Percentiles rank a stretch among this genome's conserved stretches.
phyloP scores from a whole-genome alignment of 2,329 filamentous ascomycete genomes.

The Trichoderma sp. region DNA sequence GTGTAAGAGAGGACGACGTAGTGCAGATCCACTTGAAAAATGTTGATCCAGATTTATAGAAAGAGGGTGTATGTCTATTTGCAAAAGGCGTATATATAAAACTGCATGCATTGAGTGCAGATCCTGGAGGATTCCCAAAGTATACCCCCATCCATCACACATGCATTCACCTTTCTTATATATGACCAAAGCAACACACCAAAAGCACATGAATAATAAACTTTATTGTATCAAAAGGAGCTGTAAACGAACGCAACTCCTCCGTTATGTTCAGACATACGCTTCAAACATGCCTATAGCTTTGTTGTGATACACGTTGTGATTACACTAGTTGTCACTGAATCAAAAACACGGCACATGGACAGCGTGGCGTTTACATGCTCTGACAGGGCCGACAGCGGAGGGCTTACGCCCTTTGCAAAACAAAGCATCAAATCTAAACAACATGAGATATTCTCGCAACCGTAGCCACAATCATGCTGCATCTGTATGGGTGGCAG shows the following conservation, averaged over 20 bases:
- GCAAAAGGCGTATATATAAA: background rate
- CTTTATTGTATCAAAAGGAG: background rate
- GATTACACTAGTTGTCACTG: background rate
- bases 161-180: background rate
- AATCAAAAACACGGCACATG: background rate
- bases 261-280: background rate
- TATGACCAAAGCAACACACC: background rate
- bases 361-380: background rate
- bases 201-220: background rate
- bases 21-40: background rate
- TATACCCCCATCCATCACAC: no score
- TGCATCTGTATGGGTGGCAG: background rate
- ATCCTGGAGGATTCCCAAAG: background rate
- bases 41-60: background rate
- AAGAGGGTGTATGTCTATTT: background rate
- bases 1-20: background rate
- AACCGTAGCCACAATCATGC: background rate
- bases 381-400: background rate
- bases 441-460: background rate
- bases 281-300: background rate
- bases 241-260: background rate
- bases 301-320: background rate
- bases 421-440: background rate
- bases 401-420: conserved; percentile 1
- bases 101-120: background rate